A percentile compares a stretch with the other conserved stretches of the same genome.
phyloP scores from a whole-genome alignment of 1,284 basidiomycete genomes.

The Irpex lacteus region DNA sequence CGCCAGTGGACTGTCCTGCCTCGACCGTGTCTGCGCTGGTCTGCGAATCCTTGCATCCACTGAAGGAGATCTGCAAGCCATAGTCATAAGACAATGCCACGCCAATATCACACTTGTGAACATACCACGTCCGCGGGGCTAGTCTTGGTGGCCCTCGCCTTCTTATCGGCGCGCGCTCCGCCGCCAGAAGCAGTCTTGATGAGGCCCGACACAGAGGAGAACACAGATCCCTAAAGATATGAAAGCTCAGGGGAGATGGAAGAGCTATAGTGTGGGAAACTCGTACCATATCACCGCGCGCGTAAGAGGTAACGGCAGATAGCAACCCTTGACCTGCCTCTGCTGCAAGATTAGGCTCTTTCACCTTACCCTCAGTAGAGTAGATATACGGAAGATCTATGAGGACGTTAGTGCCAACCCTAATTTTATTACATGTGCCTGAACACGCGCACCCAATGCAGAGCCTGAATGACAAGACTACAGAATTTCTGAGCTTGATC shows the following conservation, averaged over 20 bases:
- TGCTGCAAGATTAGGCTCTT: constrained; percentile 83
- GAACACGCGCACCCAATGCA: constrained; percentile 31
- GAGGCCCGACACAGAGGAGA: constrained; percentile 44
- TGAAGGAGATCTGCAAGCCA: constrained; percentile 62
- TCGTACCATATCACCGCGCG: constrained; percentile 64
- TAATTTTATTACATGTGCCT: neutral
- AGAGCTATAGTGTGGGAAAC: neutral
- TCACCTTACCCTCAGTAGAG: constrained; percentile 90
- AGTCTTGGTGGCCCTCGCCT: constrained; percentile 68
- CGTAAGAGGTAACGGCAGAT: constrained; percentile 67
- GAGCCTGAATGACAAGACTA: constrained; percentile 48
- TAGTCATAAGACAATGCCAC: constrained; percentile 24
- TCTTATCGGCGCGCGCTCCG: constrained; percentile 57
- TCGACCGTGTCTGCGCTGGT: constrained; percentile 89
- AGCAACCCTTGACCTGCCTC: constrained; percentile 78
- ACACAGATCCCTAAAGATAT: constrained; percentile 48
- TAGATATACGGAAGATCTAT: constrained; percentile 53
- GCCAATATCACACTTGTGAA: constrained; percentile 31
- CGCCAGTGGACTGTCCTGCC: constrained; percentile 83
- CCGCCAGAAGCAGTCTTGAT: constrained; percentile 40
- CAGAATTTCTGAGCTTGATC: constrained; percentile 27
- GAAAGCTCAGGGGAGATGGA: neutral
- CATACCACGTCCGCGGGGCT: constrained; percentile 70
- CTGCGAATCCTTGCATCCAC: constrained; percentile 91
- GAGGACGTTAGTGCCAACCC: neutral